phyloP scores from a whole-genome alignment of 345 rosid species.

The Crucihimalaya himalaica region DNA sequence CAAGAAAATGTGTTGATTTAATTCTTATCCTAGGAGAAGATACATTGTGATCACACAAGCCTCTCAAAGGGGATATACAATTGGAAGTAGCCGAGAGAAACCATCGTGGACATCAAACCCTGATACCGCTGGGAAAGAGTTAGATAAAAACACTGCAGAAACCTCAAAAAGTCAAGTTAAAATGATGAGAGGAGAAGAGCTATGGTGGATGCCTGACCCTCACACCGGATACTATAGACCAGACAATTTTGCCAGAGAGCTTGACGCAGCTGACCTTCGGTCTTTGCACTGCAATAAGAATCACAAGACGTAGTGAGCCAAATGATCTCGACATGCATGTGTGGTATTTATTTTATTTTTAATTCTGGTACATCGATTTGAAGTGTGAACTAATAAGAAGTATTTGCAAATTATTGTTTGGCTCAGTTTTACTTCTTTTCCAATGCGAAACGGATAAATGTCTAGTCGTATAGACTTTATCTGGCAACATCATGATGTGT shows the following conservation, averaged over 20 bases:
- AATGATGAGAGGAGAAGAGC: constrained; percentile 16
- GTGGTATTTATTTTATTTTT: too few species aligned
- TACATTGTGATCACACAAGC: constrained; percentile 8
- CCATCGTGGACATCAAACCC: constrained; percentile 23
- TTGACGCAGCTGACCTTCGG: constrained; percentile 25
- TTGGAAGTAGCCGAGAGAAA: constrained; percentile 22
- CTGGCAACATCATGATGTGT: not conserved
- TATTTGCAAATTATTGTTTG: not conserved
- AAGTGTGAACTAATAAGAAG: not conserved
- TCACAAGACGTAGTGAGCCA: not conserved
- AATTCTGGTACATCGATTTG: not conserved
- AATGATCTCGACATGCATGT: constrained; percentile 12
- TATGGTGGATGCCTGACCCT: constrained; percentile 42
- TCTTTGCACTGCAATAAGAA: constrained; percentile 9
- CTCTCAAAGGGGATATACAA: constrained; percentile 16
- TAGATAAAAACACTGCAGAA: constrained; percentile 11
- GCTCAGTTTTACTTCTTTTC: not conserved
- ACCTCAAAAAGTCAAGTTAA: not conserved
- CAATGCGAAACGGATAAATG: not conserved
- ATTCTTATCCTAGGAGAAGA: constrained; percentile 21
- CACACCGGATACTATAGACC: constrained; percentile 32
- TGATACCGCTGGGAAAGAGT: constrained; percentile 2
- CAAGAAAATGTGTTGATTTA: not conserved
- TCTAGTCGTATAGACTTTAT: not conserved
- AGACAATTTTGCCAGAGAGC: constrained; percentile 8